These are phyloP conservation scores for Atkinsonella hypoxylon DNA, from an alignment of 2,329 filamentous ascomycete genomes.

Conservation along the genomic window DNA sequence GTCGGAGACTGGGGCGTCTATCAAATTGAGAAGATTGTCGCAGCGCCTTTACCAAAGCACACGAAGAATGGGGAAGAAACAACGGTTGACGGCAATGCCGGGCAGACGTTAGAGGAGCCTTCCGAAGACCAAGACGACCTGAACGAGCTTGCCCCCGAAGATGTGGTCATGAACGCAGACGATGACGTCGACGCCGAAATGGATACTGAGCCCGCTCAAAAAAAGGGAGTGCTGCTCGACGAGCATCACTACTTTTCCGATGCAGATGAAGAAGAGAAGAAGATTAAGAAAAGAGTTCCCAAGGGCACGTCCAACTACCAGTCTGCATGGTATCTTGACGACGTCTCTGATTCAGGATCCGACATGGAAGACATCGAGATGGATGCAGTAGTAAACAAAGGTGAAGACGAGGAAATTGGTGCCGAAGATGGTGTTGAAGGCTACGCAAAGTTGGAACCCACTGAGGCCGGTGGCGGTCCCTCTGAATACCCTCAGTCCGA, in stretches of 20 bases:
- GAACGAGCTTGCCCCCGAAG: conserved; percentile 75
- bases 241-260: conserved; percentile 98
- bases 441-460: conserved; percentile 51
- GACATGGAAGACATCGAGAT: conserved; percentile 61
- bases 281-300: conserved; percentile 62
- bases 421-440: conserved; percentile 80
- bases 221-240: conserved; percentile 84
- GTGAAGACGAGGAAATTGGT: conserved; percentile 46
- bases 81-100: conserved; percentile 44
- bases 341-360: conserved; percentile 73
- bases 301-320: conserved; percentile 92
- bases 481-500: conserved; percentile 93
- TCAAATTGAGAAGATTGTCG: conserved; percentile 79
- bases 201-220: conserved; percentile 29
- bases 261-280: conserved; percentile 45
- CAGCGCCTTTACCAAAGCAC: conserved; percentile 53
- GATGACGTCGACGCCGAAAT: conserved; percentile 31
- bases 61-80: conserved; percentile 55
- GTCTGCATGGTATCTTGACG: conserved; percentile 79
- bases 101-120: conserved; percentile 56
- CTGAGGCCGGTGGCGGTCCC: conserved; percentile 61
- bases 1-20: conserved; percentile 91
- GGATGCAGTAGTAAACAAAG: conserved; percentile 36
- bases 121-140: conserved; percentile 74
- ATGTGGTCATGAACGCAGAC: conserved; percentile 59